Evolutionary conservation across 805 yeast species (phyloP).

Genomic region (Ogataea thermomethanolica): DNA sequence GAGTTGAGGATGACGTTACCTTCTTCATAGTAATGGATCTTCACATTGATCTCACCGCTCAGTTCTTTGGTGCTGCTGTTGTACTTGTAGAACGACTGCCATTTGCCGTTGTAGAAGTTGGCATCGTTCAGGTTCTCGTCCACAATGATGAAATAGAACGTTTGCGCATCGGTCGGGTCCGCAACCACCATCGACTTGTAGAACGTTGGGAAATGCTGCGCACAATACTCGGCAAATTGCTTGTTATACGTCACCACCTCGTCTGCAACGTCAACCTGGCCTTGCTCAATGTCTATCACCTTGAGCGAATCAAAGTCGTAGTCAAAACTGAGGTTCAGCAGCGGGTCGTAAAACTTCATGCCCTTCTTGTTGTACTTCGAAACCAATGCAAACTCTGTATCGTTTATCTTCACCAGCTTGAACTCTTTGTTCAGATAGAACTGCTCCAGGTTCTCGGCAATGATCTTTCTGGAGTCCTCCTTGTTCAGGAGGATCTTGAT

Average conservation of each 20-base stretch:
- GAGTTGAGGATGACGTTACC: conserved; percentile 85
- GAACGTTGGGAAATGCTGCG: conserved; percentile 62
- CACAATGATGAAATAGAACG: conserved; percentile 47
- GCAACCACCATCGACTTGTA: conserved; percentile 46
- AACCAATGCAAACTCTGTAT: conserved; percentile 34
- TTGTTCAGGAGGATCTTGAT: conserved; percentile 27
- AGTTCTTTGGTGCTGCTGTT: conserved; percentile 34
- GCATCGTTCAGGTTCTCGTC: conserved; percentile 70
- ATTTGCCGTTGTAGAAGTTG: conserved; percentile 86
- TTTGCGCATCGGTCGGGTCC: conserved; percentile 32
- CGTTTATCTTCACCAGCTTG: conserved; percentile 31
- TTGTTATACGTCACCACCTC: conserved; percentile 17
- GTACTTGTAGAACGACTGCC: conserved; percentile 67
- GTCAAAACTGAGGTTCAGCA: conserved; percentile 46
- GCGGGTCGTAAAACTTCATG: conserved; percentile 55
- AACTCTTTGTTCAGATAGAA: conserved; percentile 28
- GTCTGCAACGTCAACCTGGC: conserved; percentile 20
- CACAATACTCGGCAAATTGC: conserved; percentile 48
- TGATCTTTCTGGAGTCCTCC: conserved; percentile 24
- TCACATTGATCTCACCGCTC: conserved; percentile 57
- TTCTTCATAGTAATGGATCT: conserved; percentile 92
- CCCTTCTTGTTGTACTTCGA: conserved; percentile 48
- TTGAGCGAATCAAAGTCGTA: conserved; percentile 51
- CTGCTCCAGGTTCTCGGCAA: conserved; percentile 26
- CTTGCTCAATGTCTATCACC: conserved; percentile 51